Evolutionary conservation across 257 asterid genomes (phyloP).

Genomic region (Solanum tarijense): DNA sequence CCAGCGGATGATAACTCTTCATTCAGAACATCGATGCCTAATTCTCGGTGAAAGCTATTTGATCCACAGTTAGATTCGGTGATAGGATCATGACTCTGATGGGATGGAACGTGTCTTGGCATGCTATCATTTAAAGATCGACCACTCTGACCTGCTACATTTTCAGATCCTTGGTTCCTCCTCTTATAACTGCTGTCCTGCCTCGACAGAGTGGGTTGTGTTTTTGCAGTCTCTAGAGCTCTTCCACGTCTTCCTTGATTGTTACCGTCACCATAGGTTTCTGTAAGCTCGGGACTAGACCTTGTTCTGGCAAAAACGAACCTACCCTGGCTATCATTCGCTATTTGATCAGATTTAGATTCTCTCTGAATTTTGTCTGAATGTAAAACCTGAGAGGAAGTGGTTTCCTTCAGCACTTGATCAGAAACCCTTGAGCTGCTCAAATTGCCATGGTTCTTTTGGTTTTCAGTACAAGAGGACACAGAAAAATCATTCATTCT

Average conservation of each 20-base stretch:
- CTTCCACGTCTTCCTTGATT: constrained; percentile 28
- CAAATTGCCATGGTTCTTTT: constrained; percentile 29
- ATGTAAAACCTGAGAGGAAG: constrained; percentile 30
- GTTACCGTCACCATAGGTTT: constrained; percentile 39
- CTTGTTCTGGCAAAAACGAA: constrained; percentile 68
- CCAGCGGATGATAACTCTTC: constrained; percentile 52
- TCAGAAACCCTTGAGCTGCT: constrained; percentile 32
- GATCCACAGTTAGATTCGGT: constrained; percentile 43
- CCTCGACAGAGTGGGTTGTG: constrained; percentile 26
- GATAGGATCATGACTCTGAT: constrained; percentile 35
- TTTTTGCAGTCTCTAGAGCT: constrained; percentile 40
- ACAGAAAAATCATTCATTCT: constrained; percentile 21
- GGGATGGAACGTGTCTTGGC: constrained; percentile 32
- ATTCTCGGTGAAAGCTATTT: constrained; percentile 37
- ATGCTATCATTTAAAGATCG: constrained; percentile 38
- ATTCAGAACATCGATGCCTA: constrained; percentile 34
- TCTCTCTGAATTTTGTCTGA: constrained; percentile 45
- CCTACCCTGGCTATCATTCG: constrained; percentile 48
- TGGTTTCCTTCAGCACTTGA: constrained; percentile 26
- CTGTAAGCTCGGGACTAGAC: constrained; percentile 93
- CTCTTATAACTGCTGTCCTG: constrained; percentile 35
- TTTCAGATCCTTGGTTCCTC: constrained; percentile 41
- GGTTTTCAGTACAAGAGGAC: constrained; percentile 35
- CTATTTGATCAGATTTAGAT: constrained; percentile 41
- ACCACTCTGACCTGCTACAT: constrained; percentile 35